A percentile compares a stretch with the other conserved stretches of the same genome.
Conservation (phyloP, 163 green algal genomes). For the Prototheca stagnorum region DNA sequence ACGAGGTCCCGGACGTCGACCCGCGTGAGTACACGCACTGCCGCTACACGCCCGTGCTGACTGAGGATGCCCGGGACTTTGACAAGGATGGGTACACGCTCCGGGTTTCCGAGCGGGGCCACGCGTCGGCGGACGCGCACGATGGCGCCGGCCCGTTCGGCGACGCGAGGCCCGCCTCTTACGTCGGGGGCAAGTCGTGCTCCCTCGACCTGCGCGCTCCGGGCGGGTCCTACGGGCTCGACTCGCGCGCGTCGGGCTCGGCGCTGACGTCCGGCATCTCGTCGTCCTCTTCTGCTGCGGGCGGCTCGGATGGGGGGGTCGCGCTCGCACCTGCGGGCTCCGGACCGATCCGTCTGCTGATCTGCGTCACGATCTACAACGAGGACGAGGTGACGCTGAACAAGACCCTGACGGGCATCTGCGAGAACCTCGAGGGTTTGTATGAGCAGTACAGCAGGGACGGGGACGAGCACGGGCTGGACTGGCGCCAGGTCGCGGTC, state of each 20-base stretch:
- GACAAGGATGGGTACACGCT: conserved; percentile 23
- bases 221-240: conserved; percentile 13
- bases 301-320: too few species aligned
- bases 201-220: too few species aligned
- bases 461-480: conserved; percentile 18
- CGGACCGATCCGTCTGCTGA: conserved; percentile 27
- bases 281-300: too few species aligned
- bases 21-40: conserved; percentile 22
- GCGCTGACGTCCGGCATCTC: too few species aligned
- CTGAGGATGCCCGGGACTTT: conserved; percentile 24
- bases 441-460: conserved; percentile 22
- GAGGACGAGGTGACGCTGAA: conserved; percentile 24
- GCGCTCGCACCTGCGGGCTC: too few species aligned
- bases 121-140: too few species aligned
- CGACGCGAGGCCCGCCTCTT: too few species aligned
- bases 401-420: conserved; percentile 24
- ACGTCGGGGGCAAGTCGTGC: too few species aligned
- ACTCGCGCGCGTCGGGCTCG: too few species aligned
- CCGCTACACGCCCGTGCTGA: conserved; percentile 22
- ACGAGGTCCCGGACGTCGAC: conserved; percentile 20
- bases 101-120: conserved; percentile 14
- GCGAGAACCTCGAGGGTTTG: conserved; percentile 23
- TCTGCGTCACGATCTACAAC: conserved; percentile 28
- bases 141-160: too few species aligned
- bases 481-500: conserved; percentile 23